Evolutionary conservation across 108 stramenopile species (phyloP).

Genomic region (Fragilaria radians): DNA sequence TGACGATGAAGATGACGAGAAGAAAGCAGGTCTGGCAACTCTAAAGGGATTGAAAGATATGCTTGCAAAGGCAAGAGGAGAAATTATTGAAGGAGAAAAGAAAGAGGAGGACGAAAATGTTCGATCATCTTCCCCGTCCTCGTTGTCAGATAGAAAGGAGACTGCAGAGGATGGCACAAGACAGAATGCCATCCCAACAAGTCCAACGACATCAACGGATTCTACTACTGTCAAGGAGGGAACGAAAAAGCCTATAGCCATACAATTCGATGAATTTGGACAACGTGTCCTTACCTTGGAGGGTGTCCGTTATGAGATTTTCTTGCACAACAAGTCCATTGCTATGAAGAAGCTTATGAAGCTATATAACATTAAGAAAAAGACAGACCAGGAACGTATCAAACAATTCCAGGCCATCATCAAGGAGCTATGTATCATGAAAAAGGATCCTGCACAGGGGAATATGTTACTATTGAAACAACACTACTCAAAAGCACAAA

Average conservation of each 20-base stretch:
- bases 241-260: constrained; percentile 16
- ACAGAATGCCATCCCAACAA: not conserved
- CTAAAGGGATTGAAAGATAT: constrained; percentile 65
- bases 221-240: not conserved
- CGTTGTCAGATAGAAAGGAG: not conserved
- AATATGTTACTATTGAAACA: constrained; percentile 77
- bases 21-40: constrained; percentile 69
- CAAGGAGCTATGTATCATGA: constrained; percentile 70
- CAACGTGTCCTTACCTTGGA: constrained; percentile 62
- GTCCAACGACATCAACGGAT: too few species aligned
- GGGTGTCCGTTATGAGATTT: constrained; percentile 76
- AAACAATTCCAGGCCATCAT: constrained; percentile 47
- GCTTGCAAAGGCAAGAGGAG: constrained; percentile 72
- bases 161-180: not conserved
- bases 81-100: constrained; percentile 19
- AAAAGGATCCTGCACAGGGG: constrained; percentile 54
- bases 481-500: constrained; percentile 52
- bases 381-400: constrained; percentile 47
- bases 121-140: not conserved
- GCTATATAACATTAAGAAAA: constrained; percentile 66
- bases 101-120: constrained; percentile 24
- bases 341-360: constrained; percentile 71
- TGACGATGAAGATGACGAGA: constrained; percentile 28
- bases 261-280: constrained; percentile 64
- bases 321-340: constrained; percentile 71